Base-by-base conservation (phyloP, 2,329 filamentous ascomycete genomes). In the Penicillium aurantiogriseum region DNA sequence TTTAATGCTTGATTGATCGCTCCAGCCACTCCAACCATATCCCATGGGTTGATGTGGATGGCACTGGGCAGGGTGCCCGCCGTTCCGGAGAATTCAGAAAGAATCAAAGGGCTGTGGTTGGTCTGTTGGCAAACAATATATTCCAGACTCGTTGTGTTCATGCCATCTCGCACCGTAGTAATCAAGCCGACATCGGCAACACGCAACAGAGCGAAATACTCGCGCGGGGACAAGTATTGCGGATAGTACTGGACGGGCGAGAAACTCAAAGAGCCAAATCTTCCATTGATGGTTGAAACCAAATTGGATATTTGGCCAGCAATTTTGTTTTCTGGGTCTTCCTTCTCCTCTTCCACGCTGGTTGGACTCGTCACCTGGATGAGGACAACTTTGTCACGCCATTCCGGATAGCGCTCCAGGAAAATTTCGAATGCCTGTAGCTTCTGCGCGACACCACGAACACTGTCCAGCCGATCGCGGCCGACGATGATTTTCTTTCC, bases 41-140 rank as follows among this genome's bases (percentile, higher is more conserved):
- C 92, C 91, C 92, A 97, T 1, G 93, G 93, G 76, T 97, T 97
- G 80, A 97, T 96, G 75, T 96, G 91, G 60, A 96, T 92, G 33
- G 93, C 93, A 69, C 90, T 89, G 60, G 85, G 85, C 38, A 97
- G 82, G 55, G 88, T 94, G 53, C 90, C 90, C 33, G 93, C 92
- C 0, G 93, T 97, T 57, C 93, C 93, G 61, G 92, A 97, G 75
- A 97, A 97, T 74, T 97, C 93, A 15, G 94, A 97, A 25, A 97
- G 84, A 64, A 97, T 97, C 46, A 97, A 80, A 2, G 92, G 93
- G 0, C 92, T 90, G 65, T 92, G 87, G 56, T 87, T 88, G 62
- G 94, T 88, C 69, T 91, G 89, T 76, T 97, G 93, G 74, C 91
- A 96, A 57, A 96, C 84, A 56, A 97, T 87, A 72, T 97, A 97